Percentiles rank a stretch among this genome's conserved stretches.
Conservation (phyloP, 2,329 filamentous ascomycete species). For the Escovopsis sp. region DNA sequence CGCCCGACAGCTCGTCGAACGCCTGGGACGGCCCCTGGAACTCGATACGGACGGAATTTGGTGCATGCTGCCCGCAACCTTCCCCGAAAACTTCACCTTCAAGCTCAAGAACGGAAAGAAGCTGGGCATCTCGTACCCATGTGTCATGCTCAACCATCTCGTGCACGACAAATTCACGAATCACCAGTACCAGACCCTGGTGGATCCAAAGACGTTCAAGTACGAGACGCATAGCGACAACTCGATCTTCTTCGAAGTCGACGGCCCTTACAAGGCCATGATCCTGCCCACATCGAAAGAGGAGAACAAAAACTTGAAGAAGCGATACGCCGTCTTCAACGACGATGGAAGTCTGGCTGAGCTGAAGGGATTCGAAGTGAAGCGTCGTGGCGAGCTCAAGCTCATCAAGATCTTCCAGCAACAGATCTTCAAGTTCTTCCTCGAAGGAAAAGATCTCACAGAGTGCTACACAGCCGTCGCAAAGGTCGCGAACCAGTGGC, state of each 20-base stretch:
- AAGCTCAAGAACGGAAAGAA: conserved; percentile 95
- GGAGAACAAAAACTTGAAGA: conserved; percentile 98
- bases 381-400: conserved; percentile 92
- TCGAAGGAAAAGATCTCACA: conserved; percentile 73
- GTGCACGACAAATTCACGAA: conserved; percentile 94
- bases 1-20: conserved; percentile 82
- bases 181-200: conserved; percentile 86
- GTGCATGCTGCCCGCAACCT: conserved; percentile 95
- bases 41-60: conserved; percentile 98
- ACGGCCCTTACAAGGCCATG: conserved; percentile 96
- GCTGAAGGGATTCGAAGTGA: conserved; percentile 93
- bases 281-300: conserved; percentile 94
- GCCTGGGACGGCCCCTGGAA: conserved; percentile 82
- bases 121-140: conserved; percentile 89
- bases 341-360: conserved; percentile 92
- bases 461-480: conserved; percentile 89
- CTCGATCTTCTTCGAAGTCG: conserved; percentile 98
- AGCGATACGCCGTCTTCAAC: conserved; percentile 97
- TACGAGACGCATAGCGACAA: conserved; percentile 98
- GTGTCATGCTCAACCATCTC: conserved; percentile 96
- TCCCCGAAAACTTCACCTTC: conserved; percentile 92
- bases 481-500: conserved; percentile 88
- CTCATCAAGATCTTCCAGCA: conserved; percentile 99
- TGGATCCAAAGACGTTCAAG: conserved; percentile 63
- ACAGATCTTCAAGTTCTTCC: conserved; percentile 98